phyloP scores from a whole-genome alignment of 495 filamentous ascomycete species.

The Letharia lupina region DNA sequence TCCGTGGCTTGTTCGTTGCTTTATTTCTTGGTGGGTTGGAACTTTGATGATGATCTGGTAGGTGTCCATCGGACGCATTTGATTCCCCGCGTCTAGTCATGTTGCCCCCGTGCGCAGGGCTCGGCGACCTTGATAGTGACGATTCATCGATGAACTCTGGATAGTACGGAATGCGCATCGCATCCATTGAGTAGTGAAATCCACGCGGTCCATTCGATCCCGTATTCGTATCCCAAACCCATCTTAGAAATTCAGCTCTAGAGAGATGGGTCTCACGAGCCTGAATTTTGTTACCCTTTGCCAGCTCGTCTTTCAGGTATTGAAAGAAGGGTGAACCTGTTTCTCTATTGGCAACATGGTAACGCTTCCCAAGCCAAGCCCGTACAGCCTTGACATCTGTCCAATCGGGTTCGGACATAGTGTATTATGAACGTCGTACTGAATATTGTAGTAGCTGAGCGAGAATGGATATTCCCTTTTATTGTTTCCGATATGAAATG shows the following conservation, averaged over 20 bases:
- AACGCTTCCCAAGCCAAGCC: neutral
- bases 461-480: too few species aligned
- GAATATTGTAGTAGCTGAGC: neutral
- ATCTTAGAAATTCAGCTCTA: neutral
- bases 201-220: too few species aligned
- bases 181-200: too few species aligned
- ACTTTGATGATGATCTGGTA: too few species aligned
- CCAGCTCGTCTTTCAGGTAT: slow-evolving; percentile 2
- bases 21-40: neutral
- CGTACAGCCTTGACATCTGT: slow-evolving; percentile 4
- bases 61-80: too few species aligned
- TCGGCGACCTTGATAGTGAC: too few species aligned
- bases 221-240: neutral
- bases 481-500: too few species aligned
- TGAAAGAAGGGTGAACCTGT: slow-evolving; percentile 1
- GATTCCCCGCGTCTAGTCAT: neutral
- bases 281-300: neutral
- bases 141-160: too few species aligned
- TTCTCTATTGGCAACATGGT: neutral
- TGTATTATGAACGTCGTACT: too few species aligned
- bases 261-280: neutral
- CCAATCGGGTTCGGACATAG: slow-evolving; percentile 6
- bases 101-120: too few species aligned
- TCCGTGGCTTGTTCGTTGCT: neutral
- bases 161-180: too few species aligned